Conservation (phyloP, 371 early-diverging fungal genomes). For the Zychaea mexicana region DNA sequence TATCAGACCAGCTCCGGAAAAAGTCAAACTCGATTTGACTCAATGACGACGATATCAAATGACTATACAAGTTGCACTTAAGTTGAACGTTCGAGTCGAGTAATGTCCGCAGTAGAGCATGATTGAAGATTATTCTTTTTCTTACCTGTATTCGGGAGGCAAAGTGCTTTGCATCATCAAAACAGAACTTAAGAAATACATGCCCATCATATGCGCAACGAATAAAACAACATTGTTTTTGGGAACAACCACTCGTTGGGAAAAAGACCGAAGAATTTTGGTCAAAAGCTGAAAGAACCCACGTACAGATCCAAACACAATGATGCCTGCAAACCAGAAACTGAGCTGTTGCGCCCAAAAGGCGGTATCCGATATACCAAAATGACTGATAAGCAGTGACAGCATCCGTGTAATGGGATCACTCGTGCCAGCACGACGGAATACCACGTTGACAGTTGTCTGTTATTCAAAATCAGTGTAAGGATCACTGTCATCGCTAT, state of each 20-base stretch:
- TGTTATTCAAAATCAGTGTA: too few relatives aligned
- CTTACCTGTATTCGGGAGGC: constrained; percentile 78
- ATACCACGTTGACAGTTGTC: constrained; percentile 79
- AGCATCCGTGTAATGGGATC: constrained; percentile 89
- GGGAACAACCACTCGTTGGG: constrained; percentile 57
- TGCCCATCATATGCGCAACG: constrained; percentile 88
- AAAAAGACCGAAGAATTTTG: constrained; percentile 70
- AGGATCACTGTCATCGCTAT: too few relatives aligned
- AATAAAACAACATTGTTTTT: constrained; percentile 74
- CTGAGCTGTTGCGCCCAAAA: constrained; percentile 93
- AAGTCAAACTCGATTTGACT: constrained; percentile 83
- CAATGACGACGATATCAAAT: constrained; percentile 78
- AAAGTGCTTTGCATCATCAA: constrained; percentile 90
- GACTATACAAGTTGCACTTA: constrained; percentile 48
- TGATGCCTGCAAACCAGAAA: constrained; percentile 87
- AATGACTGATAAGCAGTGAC: constrained; percentile 66
- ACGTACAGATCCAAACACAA: constrained; percentile 86
- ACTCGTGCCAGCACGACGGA: constrained; percentile 71
- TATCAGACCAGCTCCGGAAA: constrained; percentile 93
- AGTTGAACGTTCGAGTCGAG: too few relatives aligned
- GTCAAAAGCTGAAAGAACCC: constrained; percentile 82
- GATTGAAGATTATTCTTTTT: background rate
- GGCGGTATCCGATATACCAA: constrained; percentile 57
- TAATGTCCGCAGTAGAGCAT: too few relatives aligned
- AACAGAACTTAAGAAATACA: constrained; percentile 89